Evolutionary conservation across 768 basidiomycete species (phyloP).

Genomic region (Galerina marginata): DNA sequence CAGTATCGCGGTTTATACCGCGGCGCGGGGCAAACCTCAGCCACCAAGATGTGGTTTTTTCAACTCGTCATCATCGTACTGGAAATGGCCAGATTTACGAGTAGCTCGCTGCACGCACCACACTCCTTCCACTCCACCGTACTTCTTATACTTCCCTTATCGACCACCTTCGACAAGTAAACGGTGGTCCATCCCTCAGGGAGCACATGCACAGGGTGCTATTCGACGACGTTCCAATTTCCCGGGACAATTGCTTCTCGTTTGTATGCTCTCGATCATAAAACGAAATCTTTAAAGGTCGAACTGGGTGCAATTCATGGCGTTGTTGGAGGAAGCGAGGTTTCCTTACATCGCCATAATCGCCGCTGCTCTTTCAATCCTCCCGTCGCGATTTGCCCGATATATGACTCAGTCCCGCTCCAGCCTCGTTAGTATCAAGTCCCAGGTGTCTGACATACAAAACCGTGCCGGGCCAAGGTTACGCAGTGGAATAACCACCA

Average conservation of each 20-base stretch:
- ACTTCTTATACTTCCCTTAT: constrained; percentile 56
- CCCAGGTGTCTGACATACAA: constrained; percentile 33
- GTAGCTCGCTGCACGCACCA: constrained; percentile 54
- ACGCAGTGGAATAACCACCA: constrained; percentile 56
- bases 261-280: constrained; percentile 44
- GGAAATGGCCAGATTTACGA: constrained; percentile 63
- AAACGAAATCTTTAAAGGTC: constrained; percentile 46
- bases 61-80: constrained; percentile 47
- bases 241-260: constrained; percentile 52
- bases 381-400: constrained; percentile 53
- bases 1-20: constrained; percentile 56
- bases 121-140: constrained; percentile 56
- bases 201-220: constrained; percentile 51
- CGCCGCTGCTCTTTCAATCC: constrained; percentile 62
- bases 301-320: constrained; percentile 68
- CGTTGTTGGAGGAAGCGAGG: constrained; percentile 64
- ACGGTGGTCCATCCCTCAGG: constrained; percentile 58
- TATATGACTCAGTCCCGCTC: constrained; percentile 59
- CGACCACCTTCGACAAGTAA: constrained; percentile 42
- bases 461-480: constrained; percentile 57
- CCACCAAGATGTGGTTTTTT: constrained; percentile 49
- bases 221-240: constrained; percentile 63
- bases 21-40: constrained; percentile 44
- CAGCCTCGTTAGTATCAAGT: constrained; percentile 54
- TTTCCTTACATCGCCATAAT: constrained; percentile 68